Conservation (phyloP, 345 rosid species). For the Citrus unshiu region DNA sequence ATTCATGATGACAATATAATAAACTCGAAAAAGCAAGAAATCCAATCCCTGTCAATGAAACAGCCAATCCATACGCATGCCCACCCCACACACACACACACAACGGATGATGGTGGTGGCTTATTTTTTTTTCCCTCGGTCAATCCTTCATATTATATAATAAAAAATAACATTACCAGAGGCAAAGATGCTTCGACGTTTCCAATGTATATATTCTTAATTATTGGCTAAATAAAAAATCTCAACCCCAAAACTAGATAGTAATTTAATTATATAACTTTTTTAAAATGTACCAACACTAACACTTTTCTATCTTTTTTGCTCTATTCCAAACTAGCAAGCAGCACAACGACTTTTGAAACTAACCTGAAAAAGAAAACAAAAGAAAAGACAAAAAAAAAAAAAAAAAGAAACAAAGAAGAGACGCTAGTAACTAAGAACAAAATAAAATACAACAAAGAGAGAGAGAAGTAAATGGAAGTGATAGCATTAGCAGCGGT, state of each 20-base stretch:
- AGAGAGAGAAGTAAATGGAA: constrained; percentile 9
- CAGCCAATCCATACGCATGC: background rate
- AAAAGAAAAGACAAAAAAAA: too few species aligned
- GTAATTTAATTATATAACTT: too few species aligned
- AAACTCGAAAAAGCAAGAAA: too few species aligned
- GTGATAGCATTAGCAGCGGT: constrained; percentile 1
- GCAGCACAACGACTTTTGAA: background rate
- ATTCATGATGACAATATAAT: too few species aligned
- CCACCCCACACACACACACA: background rate
- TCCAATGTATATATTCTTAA: background rate
- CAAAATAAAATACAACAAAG: too few species aligned
- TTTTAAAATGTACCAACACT: background rate
- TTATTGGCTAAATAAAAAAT: background rate
- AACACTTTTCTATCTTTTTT: background rate
- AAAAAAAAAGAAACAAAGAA: background rate
- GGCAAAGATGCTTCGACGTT: background rate
- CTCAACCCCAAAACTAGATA: background rate
- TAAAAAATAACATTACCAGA: background rate
- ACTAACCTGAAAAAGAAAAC: background rate
- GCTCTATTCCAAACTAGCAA: background rate
- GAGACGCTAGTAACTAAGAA: background rate
- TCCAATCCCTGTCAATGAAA: too few species aligned
- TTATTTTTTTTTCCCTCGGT: background rate
- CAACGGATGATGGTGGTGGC: background rate
- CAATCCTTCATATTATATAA: background rate